These are phyloP conservation scores for Eragrostis curvula DNA, from an alignment of 176 grass and related monocot genomes.

Conservation along the genomic window DNA sequence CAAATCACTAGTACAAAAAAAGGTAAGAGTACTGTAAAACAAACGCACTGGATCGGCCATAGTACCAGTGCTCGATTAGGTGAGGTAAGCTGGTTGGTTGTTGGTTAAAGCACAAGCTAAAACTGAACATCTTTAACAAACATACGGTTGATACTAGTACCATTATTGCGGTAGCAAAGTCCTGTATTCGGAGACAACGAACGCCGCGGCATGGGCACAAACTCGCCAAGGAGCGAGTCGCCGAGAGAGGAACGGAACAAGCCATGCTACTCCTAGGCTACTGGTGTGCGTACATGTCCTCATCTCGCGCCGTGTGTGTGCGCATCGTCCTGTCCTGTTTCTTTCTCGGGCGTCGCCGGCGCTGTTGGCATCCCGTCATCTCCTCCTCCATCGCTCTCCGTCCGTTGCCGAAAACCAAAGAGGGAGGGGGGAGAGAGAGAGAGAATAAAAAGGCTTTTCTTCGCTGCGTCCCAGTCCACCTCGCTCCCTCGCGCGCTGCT, in stretches of 20 bases:
- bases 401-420: not conserved
- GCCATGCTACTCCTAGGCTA: not conserved
- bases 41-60: not conserved
- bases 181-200: not conserved
- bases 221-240: not conserved
- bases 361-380: not conserved
- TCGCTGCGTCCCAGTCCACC: too few relatives aligned
- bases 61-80: not conserved
- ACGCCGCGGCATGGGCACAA: not conserved
- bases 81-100: not conserved
- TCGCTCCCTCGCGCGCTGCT: too few relatives aligned
- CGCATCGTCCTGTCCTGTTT: not conserved
- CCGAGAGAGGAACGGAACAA: conserved; percentile 31
- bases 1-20: not conserved
- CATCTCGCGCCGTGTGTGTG: not conserved
- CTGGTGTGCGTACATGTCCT: not conserved
- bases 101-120: not conserved
- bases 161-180: not conserved
- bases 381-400: not conserved
- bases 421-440: not conserved
- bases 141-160: not conserved
- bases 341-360: conserved; percentile 10
- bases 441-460: conserved; percentile 37
- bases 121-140: not conserved
- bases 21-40: too few relatives aligned